Conservation (phyloP, 1,284 basidiomycete species). For the Dichomitus squalens region DNA sequence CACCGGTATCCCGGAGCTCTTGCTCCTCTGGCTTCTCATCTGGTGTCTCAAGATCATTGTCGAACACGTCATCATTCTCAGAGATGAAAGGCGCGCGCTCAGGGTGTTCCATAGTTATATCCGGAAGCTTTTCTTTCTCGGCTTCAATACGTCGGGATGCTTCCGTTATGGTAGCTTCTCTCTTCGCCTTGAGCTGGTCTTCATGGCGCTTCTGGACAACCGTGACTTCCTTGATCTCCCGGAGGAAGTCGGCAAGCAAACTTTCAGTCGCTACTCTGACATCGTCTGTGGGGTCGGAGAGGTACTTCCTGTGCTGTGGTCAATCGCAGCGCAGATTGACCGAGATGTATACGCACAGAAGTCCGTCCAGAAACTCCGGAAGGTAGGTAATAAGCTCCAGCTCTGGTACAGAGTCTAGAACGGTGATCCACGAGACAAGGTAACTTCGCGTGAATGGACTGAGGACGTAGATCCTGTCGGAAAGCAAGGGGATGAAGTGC, state of each 20-base stretch:
- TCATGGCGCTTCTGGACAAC: conserved; percentile 66
- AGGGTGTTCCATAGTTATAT: conserved; percentile 31
- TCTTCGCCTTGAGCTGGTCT: conserved; percentile 51
- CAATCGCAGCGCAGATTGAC: conserved; percentile 6
- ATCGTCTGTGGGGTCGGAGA: conserved; percentile 94
- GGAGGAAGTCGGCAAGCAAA: conserved; percentile 89
- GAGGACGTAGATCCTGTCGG: conserved; percentile 93
- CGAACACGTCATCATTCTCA: conserved; percentile 50
- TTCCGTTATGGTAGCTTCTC: conserved; percentile 42
- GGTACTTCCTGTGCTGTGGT: conserved; percentile 72
- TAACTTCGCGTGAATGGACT: conserved; percentile 97
- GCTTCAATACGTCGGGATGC: conserved; percentile 35
- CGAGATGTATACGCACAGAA: conserved; percentile 67
- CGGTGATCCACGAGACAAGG: conserved; percentile 95
- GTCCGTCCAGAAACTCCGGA: conserved; percentile 92
- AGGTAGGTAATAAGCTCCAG: conserved; percentile 94
- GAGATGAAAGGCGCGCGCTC: conserved; percentile 44
- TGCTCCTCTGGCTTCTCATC: conserved; percentile 52
- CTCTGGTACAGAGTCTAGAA: conserved; percentile 96
- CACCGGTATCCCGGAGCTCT: conserved; percentile 64
- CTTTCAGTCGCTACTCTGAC: conserved; percentile 93
- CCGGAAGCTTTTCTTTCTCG: conserved; percentile 32
- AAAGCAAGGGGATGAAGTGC: conserved; percentile 92
- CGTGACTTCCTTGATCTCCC: conserved; percentile 90
- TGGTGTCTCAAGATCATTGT: conserved; percentile 28